Evolutionary conservation across 2,329 filamentous ascomycete species (phyloP).

Genomic region (Sclerotinia minor): DNA sequence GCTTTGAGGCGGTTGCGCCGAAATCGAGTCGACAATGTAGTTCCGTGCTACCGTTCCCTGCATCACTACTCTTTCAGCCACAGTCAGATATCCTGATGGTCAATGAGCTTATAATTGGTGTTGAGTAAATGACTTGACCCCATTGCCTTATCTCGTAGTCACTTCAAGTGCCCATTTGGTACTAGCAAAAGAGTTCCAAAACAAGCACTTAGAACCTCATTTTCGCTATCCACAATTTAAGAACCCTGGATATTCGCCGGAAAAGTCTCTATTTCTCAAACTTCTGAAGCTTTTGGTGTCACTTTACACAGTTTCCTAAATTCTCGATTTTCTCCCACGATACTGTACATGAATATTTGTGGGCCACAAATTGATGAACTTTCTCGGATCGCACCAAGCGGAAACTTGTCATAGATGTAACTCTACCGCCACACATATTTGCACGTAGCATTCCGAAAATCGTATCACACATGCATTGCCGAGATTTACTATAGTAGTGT

Average conservation of each 20-base stretch:
- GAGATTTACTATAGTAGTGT: neutral
- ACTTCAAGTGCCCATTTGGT: neutral
- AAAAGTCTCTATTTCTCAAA: neutral
- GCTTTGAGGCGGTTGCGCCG: neutral
- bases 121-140: neutral
- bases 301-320: neutral
- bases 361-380: neutral
- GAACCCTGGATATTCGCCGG: neutral
- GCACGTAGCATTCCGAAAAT: constrained; percentile 1
- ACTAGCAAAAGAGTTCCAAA: neutral
- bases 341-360: neutral
- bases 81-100: neutral
- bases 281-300: neutral
- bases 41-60: neutral
- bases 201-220: neutral
- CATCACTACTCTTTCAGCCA: neutral
- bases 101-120: neutral
- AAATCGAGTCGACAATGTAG: neutral
- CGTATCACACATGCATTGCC: constrained; percentile 9
- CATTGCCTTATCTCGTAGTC: neutral
- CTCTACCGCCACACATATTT: neutral
- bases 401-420: constrained; percentile 5
- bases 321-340: neutral
- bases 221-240: neutral
- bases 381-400: neutral